Base-by-base conservation (phyloP, 2,329 filamentous ascomycete species). In the Cercospora zeae-maydis region DNA sequence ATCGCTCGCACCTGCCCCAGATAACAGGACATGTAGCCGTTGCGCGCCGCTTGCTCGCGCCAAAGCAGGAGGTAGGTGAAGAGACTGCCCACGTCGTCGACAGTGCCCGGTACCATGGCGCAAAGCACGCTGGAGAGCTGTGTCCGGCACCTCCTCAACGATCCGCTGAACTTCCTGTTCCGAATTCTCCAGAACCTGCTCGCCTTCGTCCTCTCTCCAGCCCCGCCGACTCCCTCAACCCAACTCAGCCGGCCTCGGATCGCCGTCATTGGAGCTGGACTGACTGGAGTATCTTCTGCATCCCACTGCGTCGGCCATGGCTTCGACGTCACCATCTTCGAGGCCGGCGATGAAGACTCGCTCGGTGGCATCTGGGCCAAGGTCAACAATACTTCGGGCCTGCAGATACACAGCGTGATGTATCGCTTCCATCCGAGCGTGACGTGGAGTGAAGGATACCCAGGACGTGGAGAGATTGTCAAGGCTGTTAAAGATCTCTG, bases 391-490 rank as follows among this genome's bases (percentile, higher is more conserved):
- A 93, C 90, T 0, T 93, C 90, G 0, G 86, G 89, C 14, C 82
- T 96, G 0, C 91, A 95, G 72, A 93, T 96, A 21, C 90, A 96
- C 74, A 91, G 87, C 19, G 75, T 93, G 62, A 95, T 95, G 91
- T 96, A 93, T 75, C 85, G 91, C 21, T 96, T 96, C 74, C 90
- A 93, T 68, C 92, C 92, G 0, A 89, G 88, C 0, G 85, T 96
- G 1, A 81, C 84, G 64, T 96, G 90, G 86, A 80, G 84, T 34
- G 79, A 82, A 31, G 90, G 90, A n/a, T 96, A 96, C 71, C 92
- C 92, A 0, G 83, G 88, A 64, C 87, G 90, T 55, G 79, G 88
- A 66, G 86, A 93, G 75, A 95, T 96, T 63, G 81, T 93, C 47
- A 81, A 82, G 24, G 87, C 93, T 72, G 87, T 95, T 10, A 82